Evolutionary conservation across 441 rosid species (phyloP).

Genomic region (Pelargonium australe): DNA sequence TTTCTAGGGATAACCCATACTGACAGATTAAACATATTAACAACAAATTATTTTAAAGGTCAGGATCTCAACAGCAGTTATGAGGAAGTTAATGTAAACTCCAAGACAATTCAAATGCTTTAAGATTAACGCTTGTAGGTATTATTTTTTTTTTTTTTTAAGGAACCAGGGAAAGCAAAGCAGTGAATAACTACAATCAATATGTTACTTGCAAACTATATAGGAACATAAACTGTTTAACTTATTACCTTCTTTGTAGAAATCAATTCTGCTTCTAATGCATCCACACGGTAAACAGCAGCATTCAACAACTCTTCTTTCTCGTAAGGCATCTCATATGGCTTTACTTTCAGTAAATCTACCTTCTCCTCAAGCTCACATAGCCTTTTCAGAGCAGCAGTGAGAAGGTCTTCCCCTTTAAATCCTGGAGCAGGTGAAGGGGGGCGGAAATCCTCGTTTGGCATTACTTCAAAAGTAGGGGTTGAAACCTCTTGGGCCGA

Average conservation of each 20-base stretch:
- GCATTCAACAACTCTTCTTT: slow-evolving; percentile 90
- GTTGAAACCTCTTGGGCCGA: slow-evolving; percentile 30
- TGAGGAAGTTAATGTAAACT: background rate
- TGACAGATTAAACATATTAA: background rate
- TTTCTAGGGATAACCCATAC: background rate
- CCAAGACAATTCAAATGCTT: background rate
- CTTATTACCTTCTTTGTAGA: slow-evolving; percentile 78
- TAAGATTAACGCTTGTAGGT: background rate
- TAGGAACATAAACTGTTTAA: background rate
- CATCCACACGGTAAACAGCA: slow-evolving; percentile 94
- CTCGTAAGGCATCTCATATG: slow-evolving; percentile 85
- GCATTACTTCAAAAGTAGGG: slow-evolving; percentile 27
- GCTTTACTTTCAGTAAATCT: slow-evolving; percentile 67
- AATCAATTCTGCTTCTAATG: slow-evolving; percentile 93
- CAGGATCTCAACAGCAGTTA: background rate
- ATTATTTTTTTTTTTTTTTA: no score
- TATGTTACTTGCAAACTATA: background rate
- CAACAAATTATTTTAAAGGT: background rate
- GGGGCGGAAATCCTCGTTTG: slow-evolving; percentile 48
- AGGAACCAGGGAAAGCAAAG: background rate
- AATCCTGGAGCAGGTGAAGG: slow-evolving; percentile 55
- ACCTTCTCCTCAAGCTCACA: slow-evolving; percentile 86
- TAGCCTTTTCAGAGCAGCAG: slow-evolving; percentile 64
- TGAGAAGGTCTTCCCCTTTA: slow-evolving; percentile 50
- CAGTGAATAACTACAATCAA: background rate